These are phyloP conservation scores for Myxozyma melibiosi DNA, from an alignment of 805 yeast genomes.

Conservation along the genomic window DNA sequence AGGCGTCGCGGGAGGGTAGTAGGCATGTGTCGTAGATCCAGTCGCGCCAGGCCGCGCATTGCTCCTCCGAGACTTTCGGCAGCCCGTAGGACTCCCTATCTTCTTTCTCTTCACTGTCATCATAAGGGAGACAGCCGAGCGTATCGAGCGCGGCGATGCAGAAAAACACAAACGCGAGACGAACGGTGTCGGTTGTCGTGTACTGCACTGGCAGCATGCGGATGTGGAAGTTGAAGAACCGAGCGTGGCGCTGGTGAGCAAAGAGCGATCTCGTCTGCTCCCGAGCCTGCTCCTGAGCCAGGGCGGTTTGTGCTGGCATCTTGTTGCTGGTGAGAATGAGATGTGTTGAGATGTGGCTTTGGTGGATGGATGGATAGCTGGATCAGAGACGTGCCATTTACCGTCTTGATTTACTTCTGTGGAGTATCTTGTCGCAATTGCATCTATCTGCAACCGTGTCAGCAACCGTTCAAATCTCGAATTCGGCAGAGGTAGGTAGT, in stretches of 20 bases:
- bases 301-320: no score
- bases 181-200: constrained; percentile 69
- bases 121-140: constrained; percentile 38
- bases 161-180: constrained; percentile 70
- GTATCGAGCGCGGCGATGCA: constrained; percentile 63
- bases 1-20: constrained; percentile 48
- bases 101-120: not conserved
- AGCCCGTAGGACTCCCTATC: constrained; percentile 22
- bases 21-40: constrained; percentile 47
- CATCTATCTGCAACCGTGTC: no score
- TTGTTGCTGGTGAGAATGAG: no score
- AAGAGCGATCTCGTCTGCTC: no score
- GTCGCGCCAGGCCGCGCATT: constrained; percentile 43
- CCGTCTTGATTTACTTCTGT: no score
- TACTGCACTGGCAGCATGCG: constrained; percentile 55
- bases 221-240: constrained; percentile 56
- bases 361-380: no score
- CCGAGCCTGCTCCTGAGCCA: no score
- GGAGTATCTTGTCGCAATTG: no score
- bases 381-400: no score
- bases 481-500: no score
- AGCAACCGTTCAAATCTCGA: no score
- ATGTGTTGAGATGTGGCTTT: no score
- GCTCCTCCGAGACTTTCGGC: constrained; percentile 38
- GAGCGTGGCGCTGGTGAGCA: constrained; percentile 17